These are phyloP conservation scores for Lupinus albus DNA, from an alignment of 306 rosid species.

Conservation along the genomic window DNA sequence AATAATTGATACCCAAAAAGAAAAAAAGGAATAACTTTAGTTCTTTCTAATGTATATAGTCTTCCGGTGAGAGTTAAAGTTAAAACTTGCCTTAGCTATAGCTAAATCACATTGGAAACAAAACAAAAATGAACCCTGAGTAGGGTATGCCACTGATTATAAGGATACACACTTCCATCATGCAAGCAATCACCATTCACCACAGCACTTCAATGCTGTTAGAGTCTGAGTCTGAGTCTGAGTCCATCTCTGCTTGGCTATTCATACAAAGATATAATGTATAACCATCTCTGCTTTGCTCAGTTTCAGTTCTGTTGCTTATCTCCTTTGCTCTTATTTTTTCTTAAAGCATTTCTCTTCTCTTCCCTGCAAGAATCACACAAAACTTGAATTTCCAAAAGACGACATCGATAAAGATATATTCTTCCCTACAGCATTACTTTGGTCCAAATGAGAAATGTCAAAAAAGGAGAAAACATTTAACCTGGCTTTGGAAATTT, in stretches of 20 bases:
- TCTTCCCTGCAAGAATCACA: conserved; percentile 69
- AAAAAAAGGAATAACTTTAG: not conserved
- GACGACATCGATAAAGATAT: not conserved
- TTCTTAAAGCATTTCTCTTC: conserved; percentile 66
- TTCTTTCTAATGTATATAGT: not conserved
- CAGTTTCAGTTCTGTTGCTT: conserved; percentile 25
- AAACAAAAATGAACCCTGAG: conserved; percentile 43
- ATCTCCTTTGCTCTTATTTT: conserved; percentile 48
- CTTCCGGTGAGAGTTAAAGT: not conserved
- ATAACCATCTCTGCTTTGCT: conserved; percentile 6
- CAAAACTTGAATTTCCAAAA: conserved; percentile 5
- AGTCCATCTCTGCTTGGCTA: conserved; percentile 4
- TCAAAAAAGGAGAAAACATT: conserved; percentile 25
- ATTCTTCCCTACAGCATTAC: not conserved
- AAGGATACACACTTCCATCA: conserved; percentile 23
- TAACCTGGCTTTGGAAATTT: conserved; percentile 74
- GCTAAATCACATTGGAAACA: conserved; percentile 18
- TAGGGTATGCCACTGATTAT: conserved; percentile 26
- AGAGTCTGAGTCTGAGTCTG: conserved; percentile 3
- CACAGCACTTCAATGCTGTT: conserved; percentile 6
- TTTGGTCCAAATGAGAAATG: not conserved
- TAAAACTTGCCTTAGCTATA: not conserved
- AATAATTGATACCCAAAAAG: not conserved
- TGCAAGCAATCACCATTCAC: conserved; percentile 25
- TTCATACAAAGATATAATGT: not conserved